Evolutionary conservation across 2,329 filamentous ascomycete genomes (phyloP).

Genomic region (Epichloe sp.): DNA sequence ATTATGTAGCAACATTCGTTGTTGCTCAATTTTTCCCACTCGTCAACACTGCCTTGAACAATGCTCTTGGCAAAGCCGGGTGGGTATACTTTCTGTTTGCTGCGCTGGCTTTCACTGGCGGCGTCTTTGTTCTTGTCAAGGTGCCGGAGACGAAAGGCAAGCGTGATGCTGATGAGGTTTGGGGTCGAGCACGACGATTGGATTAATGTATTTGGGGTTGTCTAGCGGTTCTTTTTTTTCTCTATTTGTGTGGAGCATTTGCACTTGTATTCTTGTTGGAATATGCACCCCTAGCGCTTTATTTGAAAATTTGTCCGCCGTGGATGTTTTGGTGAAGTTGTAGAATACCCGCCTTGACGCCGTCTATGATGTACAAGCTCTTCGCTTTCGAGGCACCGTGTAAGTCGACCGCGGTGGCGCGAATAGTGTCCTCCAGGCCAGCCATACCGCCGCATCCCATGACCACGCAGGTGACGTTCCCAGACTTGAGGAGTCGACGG

Average conservation of each 20-base stretch:
- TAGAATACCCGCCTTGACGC: constrained; percentile 56
- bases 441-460: constrained; percentile 89
- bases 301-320: constrained; percentile 26
- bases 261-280: background rate
- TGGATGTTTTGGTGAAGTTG: constrained; percentile 44
- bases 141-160: constrained; percentile 88
- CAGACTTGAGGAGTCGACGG: constrained; percentile 43
- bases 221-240: background rate
- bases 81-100: constrained; percentile 92
- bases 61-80: constrained; percentile 51
- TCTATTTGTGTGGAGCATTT: background rate
- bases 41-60: constrained; percentile 60
- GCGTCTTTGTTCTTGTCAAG: constrained; percentile 54
- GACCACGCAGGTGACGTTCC: constrained; percentile 54
- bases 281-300: background rate
- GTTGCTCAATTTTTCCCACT: constrained; percentile 94
- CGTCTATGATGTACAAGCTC: constrained; percentile 55
- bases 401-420: constrained; percentile 50
- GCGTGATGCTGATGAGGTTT: constrained; percentile 77
- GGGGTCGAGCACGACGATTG: constrained; percentile 52
- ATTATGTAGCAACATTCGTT: constrained; percentile 81
- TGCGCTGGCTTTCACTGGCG: constrained; percentile 53
- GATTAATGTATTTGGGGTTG: constrained; percentile 24
- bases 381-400: constrained; percentile 7
- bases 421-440: constrained; percentile 66